Conservation (phyloP, 192 early-diverging fungal species). For the Lunasporangiospora selenospora region DNA sequence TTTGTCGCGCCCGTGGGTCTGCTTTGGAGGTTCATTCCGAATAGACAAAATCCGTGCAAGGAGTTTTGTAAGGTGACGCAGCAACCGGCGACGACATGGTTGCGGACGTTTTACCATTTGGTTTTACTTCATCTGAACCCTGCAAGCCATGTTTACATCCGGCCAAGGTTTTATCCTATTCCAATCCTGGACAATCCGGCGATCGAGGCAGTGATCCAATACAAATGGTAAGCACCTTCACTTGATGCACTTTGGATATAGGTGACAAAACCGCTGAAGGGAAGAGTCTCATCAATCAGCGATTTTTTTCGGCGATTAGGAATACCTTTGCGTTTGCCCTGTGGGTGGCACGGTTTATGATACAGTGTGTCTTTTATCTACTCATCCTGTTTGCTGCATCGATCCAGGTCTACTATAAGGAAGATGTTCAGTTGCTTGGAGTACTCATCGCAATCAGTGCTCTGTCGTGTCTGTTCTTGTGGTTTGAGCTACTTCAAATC, state of each 20-base stretch:
- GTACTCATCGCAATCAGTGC: conserved; percentile 6
- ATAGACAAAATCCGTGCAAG: too few relatives aligned
- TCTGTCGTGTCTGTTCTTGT: background rate
- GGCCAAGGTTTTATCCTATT: background rate
- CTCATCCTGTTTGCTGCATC: background rate
- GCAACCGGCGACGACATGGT: too few relatives aligned
- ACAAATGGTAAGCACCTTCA: conserved; percentile 13
- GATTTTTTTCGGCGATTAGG: background rate
- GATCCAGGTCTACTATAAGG: background rate
- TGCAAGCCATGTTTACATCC: background rate
- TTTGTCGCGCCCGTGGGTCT: conserved; percentile 22
- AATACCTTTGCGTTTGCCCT: conserved; percentile 1
- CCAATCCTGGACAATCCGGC: conserved; percentile 2
- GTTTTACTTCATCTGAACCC: background rate
- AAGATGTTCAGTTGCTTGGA: background rate
- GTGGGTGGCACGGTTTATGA: conserved; percentile 3
- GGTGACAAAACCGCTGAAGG: too few relatives aligned
- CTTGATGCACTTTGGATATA: too few relatives aligned
- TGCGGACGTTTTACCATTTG: background rate
- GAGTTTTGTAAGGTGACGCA: too few relatives aligned
- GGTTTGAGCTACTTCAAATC: conserved; percentile 1
- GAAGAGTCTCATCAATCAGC: background rate
- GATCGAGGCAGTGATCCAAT: conserved; percentile 5
- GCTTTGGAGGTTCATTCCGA: conserved; percentile 11
- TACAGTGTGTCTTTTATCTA: background rate